Evolutionary conservation across 2,329 filamentous ascomycete species (phyloP), one percentile per base, ranked within the genome.

Genomic region (Chaetomium olivaceum): DNA sequence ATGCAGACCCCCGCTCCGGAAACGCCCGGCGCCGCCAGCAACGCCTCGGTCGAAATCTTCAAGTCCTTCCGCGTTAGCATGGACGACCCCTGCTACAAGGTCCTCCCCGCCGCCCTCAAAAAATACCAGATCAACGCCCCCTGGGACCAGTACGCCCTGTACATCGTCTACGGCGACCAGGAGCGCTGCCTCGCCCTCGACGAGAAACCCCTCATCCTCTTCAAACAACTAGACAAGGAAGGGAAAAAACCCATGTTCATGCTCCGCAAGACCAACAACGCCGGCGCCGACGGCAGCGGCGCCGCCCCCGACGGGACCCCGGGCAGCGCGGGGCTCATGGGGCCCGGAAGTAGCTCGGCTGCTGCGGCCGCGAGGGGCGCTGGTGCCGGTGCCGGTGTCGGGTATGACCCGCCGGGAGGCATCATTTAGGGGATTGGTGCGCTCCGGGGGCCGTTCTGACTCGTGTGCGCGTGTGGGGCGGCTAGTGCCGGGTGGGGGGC

Each of bases 201-300:
- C 65, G 95, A 99, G 79, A 94, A 96, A 74, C 95, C 95, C 11
- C 81, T 99, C 65, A 96, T 97, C 68, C 80, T 99, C 68, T 99
- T 99, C 80, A 99, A 99, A 80, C 93, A 98, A 76, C 82, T 99
- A 64, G 93, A 98, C 76, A 93, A 93, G 77, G 95, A 98, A 80
- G 95, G 95, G 56, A 91, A 96, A 79, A 99, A 98, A 77, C 95
- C 95, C 25, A 98, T 98, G 95, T 99, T 99, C 75, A 99, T 99
- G 95, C 81, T 99, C 64, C 83, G 95, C 64, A 88, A 88, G 77
- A 88, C 85, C 39, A 86, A 84, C 57, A 83, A 81, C 48, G 83
- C 83, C 11, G 80, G 59, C 79, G 61, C 25, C 4, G 64, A 54
- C 6, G 55, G 48, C 27, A 29, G 27, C n/a, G 50, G 14, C 11